Conservation (phyloP, 345 rosid genomes). For the Noccaea caerulescens region DNA sequence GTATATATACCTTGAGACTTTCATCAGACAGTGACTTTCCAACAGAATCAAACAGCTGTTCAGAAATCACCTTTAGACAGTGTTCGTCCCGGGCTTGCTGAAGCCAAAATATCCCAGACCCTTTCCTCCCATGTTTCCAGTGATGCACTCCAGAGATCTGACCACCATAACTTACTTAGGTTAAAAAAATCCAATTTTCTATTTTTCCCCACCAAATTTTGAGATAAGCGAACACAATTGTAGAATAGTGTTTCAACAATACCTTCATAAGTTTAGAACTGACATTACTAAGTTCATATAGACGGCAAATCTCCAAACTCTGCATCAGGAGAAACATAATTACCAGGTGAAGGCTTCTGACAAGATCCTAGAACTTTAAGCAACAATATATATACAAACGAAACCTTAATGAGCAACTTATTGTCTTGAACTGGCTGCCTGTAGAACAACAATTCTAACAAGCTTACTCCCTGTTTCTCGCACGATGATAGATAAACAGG, state of each 20-base stretch:
- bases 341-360: constrained; percentile 33
- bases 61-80: constrained; percentile 78
- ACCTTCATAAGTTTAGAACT: constrained; percentile 90
- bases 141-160: constrained; percentile 90
- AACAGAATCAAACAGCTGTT: constrained; percentile 85
- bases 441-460: constrained; percentile 73
- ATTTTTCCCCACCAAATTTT: background rate
- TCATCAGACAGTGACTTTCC: constrained; percentile 93
- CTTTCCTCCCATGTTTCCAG: constrained; percentile 97
- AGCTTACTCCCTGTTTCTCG: constrained; percentile 82
- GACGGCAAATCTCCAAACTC: constrained; percentile 89
- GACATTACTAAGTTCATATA: constrained; percentile 70
- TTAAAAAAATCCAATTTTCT: background rate
- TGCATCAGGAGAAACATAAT: constrained; percentile 45
- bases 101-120: constrained; percentile 88
- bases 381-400: constrained; percentile 7
- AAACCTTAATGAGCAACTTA: constrained; percentile 77
- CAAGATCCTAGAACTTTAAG: constrained; percentile 2
- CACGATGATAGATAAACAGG: constrained; percentile 89
- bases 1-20: constrained; percentile 70
- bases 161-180: constrained; percentile 18
- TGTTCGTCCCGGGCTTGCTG: constrained; percentile 83
- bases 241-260: constrained; percentile 3
- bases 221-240: constrained; percentile 9
- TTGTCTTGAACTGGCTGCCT: constrained; percentile 75